A percentile compares a stretch with the other conserved stretches of the same genome.
Conservation (phyloP, 345 rosid genomes). For the Arabis alpina region DNA sequence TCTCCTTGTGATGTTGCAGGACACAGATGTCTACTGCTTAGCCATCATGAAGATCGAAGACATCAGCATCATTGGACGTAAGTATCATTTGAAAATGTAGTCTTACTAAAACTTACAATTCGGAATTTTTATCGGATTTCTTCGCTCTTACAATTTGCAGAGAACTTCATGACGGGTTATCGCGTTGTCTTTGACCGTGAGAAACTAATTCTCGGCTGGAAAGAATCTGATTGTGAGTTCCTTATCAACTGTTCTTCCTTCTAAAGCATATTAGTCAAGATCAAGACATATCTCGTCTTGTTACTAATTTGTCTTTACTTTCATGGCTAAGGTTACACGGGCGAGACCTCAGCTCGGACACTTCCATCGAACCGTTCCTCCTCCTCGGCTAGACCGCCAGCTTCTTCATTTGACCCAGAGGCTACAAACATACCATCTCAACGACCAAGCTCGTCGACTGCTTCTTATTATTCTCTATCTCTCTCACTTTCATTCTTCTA, state of each 20-base stretch:
- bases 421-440: slow-evolving; percentile 56
- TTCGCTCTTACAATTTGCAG: slow-evolving; percentile 44
- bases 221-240: slow-evolving; percentile 69
- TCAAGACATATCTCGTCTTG: background rate
- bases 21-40: slow-evolving; percentile 58
- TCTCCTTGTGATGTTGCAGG: slow-evolving; percentile 49
- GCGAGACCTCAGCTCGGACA: slow-evolving; percentile 39
- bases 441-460: slow-evolving; percentile 35
- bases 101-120: slow-evolving; percentile 11
- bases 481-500: slow-evolving; percentile 27
- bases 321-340: slow-evolving; percentile 38
- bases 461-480: slow-evolving; percentile 30
- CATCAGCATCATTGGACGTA: slow-evolving; percentile 88
- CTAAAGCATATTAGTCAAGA: background rate
- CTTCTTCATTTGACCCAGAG: slow-evolving; percentile 63
- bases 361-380: slow-evolving; percentile 49
- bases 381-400: slow-evolving; percentile 54
- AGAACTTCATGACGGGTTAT: slow-evolving; percentile 86
- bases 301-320: slow-evolving; percentile 6
- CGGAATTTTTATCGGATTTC: background rate
- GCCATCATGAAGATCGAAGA: slow-evolving; percentile 67
- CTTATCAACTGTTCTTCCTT: background rate
- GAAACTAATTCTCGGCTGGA: slow-evolving; percentile 69
- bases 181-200: slow-evolving; percentile 72
- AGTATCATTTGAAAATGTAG: slow-evolving; percentile 46